A percentile compares a stretch with the other conserved stretches of the same genome.
These are phyloP conservation scores for Ophiostoma piceae DNA, from an alignment of 2,329 filamentous ascomycete genomes.

Conservation along the genomic window DNA sequence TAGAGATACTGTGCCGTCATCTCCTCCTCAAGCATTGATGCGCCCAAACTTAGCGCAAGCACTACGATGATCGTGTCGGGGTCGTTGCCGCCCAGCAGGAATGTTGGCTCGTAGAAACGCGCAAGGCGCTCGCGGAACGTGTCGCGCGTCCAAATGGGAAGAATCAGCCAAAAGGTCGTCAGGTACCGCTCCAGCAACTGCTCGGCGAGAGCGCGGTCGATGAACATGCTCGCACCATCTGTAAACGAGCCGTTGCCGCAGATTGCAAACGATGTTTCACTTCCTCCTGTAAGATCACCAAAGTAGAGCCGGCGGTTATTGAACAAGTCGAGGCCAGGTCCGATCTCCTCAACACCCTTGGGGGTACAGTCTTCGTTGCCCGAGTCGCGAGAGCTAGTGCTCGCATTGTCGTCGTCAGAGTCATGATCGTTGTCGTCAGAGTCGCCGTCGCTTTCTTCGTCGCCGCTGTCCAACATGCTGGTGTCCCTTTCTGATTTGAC, in stretches of 20 bases:
- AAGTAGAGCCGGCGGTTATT: constrained; percentile 27
- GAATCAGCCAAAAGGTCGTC: constrained; percentile 24
- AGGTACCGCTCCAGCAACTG: constrained; percentile 24
- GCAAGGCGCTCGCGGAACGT: constrained; percentile 23
- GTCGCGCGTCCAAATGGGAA: constrained; percentile 26
- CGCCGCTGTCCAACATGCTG: background rate
- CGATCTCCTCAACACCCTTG: constrained; percentile 26
- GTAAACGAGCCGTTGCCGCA: constrained; percentile 19
- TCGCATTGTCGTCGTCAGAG: background rate
- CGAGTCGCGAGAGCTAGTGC: background rate
- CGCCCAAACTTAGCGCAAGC: constrained; percentile 24
- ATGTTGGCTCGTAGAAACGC: constrained; percentile 20
- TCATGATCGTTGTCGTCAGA: background rate
- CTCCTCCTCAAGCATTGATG: constrained; percentile 25
- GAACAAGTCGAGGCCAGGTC: constrained; percentile 27
- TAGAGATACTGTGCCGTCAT: constrained; percentile 23
- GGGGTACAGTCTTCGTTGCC: constrained; percentile 8
- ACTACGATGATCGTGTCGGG: constrained; percentile 24
- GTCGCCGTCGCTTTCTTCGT: background rate
- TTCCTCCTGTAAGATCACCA: constrained; percentile 25
- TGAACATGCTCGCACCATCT: constrained; percentile 22
- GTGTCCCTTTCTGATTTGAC: background rate
- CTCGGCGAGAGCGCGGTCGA: constrained; percentile 23
- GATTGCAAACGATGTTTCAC: background rate
- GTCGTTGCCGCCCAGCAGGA: constrained; percentile 8